These are phyloP conservation scores for Neoboletus brunneissimus DNA, from an alignment of 768 basidiomycete species.

Conservation along the genomic window DNA sequence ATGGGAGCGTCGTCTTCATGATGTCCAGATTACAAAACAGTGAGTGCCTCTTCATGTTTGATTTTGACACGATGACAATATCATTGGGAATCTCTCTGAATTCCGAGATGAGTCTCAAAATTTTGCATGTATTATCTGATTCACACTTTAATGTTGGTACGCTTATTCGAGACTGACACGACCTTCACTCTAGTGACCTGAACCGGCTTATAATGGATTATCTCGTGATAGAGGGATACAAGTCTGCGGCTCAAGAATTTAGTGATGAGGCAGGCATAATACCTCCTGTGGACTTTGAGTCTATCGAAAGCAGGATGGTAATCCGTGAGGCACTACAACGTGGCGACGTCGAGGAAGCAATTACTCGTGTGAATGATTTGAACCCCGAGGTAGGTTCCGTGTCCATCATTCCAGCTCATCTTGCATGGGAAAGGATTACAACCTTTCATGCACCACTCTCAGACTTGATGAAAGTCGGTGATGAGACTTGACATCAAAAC, in stretches of 20 bases:
- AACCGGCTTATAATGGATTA: slow-evolving; percentile 97
- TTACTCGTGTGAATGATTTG: slow-evolving; percentile 91
- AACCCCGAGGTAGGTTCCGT: slow-evolving; percentile 84
- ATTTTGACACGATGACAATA: slow-evolving; percentile 56
- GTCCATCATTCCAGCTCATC: slow-evolving; percentile 1
- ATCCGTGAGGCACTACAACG: slow-evolving; percentile 92
- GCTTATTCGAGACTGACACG: slow-evolving; percentile 19
- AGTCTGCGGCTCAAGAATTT: slow-evolving; percentile 93
- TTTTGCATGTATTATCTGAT: slow-evolving; percentile 93
- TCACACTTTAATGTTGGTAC: slow-evolving; percentile 22
- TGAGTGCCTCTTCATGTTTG: slow-evolving; percentile 49
- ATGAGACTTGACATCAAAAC: slow-evolving; percentile 78
- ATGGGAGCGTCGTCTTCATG: slow-evolving; percentile 82
- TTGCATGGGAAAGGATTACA: slow-evolving; percentile 69
- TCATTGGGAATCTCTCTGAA: slow-evolving; percentile 99
- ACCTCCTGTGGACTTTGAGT: slow-evolving; percentile 82
- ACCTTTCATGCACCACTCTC: slow-evolving; percentile 98
- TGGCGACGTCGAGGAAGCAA: slow-evolving; percentile 93
- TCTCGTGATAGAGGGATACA: slow-evolving; percentile 96
- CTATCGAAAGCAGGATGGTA: slow-evolving; percentile 90
- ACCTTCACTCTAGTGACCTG: slow-evolving; percentile 65
- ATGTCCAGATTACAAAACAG: slow-evolving; percentile 84
- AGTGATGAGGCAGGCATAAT: slow-evolving; percentile 79
- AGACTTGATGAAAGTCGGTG: slow-evolving; percentile 75
- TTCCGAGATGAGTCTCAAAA: slow-evolving; percentile 59